phyloP scores from a whole-genome alignment of 73 alveolate genomes.

The Paraurostyla sp. region DNA sequence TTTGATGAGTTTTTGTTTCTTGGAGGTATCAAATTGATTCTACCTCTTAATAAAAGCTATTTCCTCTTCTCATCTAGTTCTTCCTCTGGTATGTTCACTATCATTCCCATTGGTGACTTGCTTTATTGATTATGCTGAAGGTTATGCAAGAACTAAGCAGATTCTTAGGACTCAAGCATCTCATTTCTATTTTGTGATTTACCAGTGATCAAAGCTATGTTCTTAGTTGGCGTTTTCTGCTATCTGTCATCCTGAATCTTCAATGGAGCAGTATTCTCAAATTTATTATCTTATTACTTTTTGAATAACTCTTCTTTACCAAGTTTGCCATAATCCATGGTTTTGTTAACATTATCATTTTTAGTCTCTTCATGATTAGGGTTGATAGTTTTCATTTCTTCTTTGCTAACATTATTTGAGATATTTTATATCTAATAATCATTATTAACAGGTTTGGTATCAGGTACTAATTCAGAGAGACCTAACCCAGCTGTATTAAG shows the following conservation, averaged over 20 bases:
- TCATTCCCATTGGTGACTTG: too few relatives aligned
- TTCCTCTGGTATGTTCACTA: constrained; percentile 27
- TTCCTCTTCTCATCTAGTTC: constrained; percentile 21
- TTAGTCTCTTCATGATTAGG: too few relatives aligned
- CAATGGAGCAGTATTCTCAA: constrained; percentile 68
- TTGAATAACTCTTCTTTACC: constrained; percentile 13
- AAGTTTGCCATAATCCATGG: constrained; percentile 9
- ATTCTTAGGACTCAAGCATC: constrained; percentile 14
- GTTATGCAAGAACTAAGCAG: not conserved
- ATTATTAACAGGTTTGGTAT: too few relatives aligned
- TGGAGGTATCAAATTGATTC: constrained; percentile 23
- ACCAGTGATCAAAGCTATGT: not conserved
- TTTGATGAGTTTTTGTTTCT: constrained; percentile 17
- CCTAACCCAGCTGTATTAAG: constrained; percentile 53
- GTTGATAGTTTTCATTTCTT: not conserved
- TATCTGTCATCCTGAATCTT: constrained; percentile 6
- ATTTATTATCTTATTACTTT: constrained; percentile 35
- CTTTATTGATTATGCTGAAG: not conserved
- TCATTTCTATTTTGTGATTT: not conserved
- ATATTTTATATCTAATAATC: too few relatives aligned
- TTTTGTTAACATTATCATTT: not conserved
- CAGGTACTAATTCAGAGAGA: constrained; percentile 21
- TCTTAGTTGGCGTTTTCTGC: not conserved
- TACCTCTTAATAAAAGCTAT: not conserved
- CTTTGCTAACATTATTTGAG: not conserved